Conservation (phyloP, 2,329 filamentous ascomycete genomes). For the Colletotrichum eremochloae region DNA sequence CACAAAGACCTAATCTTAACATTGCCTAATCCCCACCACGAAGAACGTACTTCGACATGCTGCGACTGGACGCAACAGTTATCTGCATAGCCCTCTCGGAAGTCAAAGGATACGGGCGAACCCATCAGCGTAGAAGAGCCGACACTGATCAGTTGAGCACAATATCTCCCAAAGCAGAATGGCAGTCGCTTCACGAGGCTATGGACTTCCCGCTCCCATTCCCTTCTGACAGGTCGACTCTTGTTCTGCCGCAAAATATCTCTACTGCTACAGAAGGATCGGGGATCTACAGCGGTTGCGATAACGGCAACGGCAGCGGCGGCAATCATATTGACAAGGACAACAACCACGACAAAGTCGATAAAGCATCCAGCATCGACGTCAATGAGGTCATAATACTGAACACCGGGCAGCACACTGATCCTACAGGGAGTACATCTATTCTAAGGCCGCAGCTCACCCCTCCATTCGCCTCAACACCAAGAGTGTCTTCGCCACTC, state of each 20-base stretch:
- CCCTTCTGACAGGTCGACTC: not conserved
- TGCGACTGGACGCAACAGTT: constrained; percentile 56
- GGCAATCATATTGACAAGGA: not conserved
- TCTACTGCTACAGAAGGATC: not conserved
- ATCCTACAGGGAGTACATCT: not conserved
- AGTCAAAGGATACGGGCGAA: constrained; percentile 33
- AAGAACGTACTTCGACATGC: constrained; percentile 50
- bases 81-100: constrained; percentile 57
- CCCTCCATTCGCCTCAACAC: constrained; percentile 42
- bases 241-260: not conserved
- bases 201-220: not conserved
- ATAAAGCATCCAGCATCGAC: not conserved
- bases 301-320: not conserved
- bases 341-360: not conserved
- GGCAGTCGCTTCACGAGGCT: not conserved
- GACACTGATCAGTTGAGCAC: too few species aligned
- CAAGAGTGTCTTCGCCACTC: constrained; percentile 3
- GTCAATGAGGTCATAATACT: not conserved
- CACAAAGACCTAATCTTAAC: too few species aligned
- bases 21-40: too few species aligned
- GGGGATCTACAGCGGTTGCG: not conserved
- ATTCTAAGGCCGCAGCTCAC: constrained; percentile 47
- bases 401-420: not conserved
- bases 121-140: not conserved
- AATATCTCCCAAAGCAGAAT: not conserved